These are phyloP conservation scores for Casuarina cunninghamiana DNA, from an alignment of 306 rosid genomes.

Conservation along the genomic window DNA sequence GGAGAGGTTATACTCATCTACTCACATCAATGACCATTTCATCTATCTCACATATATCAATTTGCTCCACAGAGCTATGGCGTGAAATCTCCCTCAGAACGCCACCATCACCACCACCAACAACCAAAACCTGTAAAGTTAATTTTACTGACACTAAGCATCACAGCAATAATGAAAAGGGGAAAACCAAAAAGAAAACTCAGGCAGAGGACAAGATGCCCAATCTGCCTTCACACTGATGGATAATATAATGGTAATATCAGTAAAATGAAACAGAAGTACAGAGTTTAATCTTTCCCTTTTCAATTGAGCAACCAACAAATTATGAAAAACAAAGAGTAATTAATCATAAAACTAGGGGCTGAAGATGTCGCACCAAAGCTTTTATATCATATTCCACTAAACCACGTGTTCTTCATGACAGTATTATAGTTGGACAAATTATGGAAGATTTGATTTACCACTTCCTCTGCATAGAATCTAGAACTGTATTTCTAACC, in stretches of 20 bases:
- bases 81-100: constrained; percentile 90
- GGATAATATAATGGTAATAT: no score
- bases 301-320: no score
- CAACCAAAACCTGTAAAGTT: constrained; percentile 77
- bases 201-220: not conserved
- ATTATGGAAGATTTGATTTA: no score
- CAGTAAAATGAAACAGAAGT: no score
- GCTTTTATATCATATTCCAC: no score
- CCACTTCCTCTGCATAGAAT: not conserved
- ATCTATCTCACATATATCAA: constrained; percentile 98
- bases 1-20: constrained; percentile 11
- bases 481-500: not conserved
- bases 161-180: not conserved
- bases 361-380: no score
- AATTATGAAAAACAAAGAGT: no score
- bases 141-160: constrained; percentile 8
- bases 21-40: constrained; percentile 97
- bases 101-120: constrained; percentile 99
- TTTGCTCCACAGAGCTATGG: constrained; percentile 80
- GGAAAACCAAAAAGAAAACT: not conserved
- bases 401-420: no score
- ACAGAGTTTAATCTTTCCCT: no score
- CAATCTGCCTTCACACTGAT: no score
- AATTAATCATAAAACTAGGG: no score
- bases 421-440: no score